Evolutionary conservation across 1,284 basidiomycete species (phyloP), one percentile per base, ranked within the genome.

Genomic region (Irpex rosettiformis): DNA sequence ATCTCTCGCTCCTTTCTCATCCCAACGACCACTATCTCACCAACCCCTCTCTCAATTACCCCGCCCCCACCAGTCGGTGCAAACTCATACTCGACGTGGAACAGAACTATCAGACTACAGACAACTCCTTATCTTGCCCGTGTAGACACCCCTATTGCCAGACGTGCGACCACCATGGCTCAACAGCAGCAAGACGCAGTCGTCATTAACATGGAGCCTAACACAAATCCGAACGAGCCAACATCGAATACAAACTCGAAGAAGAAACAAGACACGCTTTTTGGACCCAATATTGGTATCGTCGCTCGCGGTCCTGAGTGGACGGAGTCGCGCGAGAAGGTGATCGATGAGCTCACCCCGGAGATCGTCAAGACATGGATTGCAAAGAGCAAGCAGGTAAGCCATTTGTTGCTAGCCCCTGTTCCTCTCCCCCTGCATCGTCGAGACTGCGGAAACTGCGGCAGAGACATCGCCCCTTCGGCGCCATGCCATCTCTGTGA

Each of bases 311-410:
- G 73, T 0, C 79, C 79, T 6, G 67, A 74, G 0, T 82, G 80
- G 80, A 74, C 81, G 11, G 71, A 77, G 54, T 59, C 65, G 45
- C 72, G 75, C 48, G 75, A 79, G 54, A 82, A 78, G 72, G 79
- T 69, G 16, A 75, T 76, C 33, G 86, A 89, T 64, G 85, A 86
- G 67, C 79, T 94, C 40, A 88, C 88, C 0, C 84, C 88, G 3
- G 89, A 92, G 58, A 79, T 90, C 49, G 86, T 96, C 62, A 88
- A 84, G 70, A 73, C 74, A 18, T 96, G 93, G 93, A 84, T 94
- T 24, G 85, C 86, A 58, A 90, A 85, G 75, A 90, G 87, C 73
- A 94, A 93, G 75, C 86, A 92, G 80, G 91, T 93, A 61, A 66
- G 77, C 66, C 66, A n/a, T 76, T 63, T 24, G 67, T 10, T 47